Percentiles rank a stretch among this genome's conserved stretches.
Evolutionary conservation across 208 protist genomes (phyloP).

Genomic region (Crithidia thermophila): DNA sequence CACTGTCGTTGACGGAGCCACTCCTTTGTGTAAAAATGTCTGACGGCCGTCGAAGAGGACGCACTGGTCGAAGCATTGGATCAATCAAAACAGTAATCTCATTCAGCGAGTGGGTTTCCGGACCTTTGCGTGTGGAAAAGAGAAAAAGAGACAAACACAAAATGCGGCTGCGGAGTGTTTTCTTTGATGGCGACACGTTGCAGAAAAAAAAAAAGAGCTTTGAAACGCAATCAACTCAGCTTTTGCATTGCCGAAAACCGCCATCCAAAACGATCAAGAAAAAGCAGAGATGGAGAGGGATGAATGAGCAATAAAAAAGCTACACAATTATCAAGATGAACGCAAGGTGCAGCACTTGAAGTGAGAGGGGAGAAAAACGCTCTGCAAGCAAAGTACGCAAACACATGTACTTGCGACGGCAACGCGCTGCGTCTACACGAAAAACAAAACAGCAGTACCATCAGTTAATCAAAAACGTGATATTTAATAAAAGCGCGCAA

Average conservation of each 20-base stretch:
- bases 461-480: no score
- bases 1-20: background rate
- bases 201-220: slow-evolving; percentile 5
- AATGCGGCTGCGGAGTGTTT: background rate
- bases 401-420: no score
- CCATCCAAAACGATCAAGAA: background rate
- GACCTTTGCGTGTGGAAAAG: no score
- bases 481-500: no score
- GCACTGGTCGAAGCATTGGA: slow-evolving; percentile 20
- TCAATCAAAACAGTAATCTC: no score
- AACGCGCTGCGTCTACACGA: no score
- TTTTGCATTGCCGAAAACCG: no score
- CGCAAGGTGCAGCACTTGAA: no score
- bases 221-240: no score
- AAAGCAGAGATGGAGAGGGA: slow-evolving; percentile 11
- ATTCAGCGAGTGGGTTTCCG: no score
- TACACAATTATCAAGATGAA: background rate
- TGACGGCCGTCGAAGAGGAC: slow-evolving; percentile 24
- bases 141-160: background rate
- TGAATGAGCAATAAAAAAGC: slow-evolving; percentile 20
- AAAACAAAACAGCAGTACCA: background rate
- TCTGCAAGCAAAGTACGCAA: no score
- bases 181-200: background rate
- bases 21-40: slow-evolving; percentile 9
- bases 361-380: no score